phyloP scores from a whole-genome alignment of 208 protist genomes.

The Acanthamoeba divionensis region DNA sequence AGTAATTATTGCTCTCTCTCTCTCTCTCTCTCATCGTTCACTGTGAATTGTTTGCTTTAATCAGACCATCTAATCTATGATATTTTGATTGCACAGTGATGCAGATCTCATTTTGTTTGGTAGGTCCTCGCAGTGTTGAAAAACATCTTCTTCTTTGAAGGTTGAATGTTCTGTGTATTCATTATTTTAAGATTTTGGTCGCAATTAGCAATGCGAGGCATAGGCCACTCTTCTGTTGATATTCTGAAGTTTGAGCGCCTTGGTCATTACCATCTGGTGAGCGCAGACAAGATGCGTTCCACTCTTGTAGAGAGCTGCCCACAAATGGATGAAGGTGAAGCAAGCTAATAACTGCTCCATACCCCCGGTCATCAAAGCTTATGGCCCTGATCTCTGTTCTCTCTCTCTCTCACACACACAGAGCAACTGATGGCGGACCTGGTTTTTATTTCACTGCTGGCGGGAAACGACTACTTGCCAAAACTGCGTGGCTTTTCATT shows the following conservation, averaged over 20 bases:
- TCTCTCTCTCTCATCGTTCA: too few relatives aligned
- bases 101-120: constrained; percentile 25
- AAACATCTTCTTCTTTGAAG: too few relatives aligned
- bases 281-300: background rate
- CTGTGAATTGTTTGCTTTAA: too few relatives aligned
- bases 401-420: background rate
- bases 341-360: too few relatives aligned
- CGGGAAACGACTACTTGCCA: constrained; percentile 39
- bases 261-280: background rate
- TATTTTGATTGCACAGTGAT: constrained; percentile 34
- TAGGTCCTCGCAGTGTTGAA: background rate
- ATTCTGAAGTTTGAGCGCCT: background rate
- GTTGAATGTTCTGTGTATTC: too few relatives aligned
- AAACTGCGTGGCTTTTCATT: constrained; percentile 16
- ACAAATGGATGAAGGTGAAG: background rate
- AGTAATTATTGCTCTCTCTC: background rate
- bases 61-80: too few relatives aligned
- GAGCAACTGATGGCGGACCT: constrained; percentile 11
- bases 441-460: background rate
- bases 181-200: too few relatives aligned
- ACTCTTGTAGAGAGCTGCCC: background rate
- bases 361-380: too few relatives aligned
- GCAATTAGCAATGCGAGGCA: background rate
- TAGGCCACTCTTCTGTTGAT: background rate
- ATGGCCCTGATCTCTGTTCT: too few relatives aligned